Conservation (phyloP, 1,284 basidiomycete genomes). For the Serendipita sp. region DNA sequence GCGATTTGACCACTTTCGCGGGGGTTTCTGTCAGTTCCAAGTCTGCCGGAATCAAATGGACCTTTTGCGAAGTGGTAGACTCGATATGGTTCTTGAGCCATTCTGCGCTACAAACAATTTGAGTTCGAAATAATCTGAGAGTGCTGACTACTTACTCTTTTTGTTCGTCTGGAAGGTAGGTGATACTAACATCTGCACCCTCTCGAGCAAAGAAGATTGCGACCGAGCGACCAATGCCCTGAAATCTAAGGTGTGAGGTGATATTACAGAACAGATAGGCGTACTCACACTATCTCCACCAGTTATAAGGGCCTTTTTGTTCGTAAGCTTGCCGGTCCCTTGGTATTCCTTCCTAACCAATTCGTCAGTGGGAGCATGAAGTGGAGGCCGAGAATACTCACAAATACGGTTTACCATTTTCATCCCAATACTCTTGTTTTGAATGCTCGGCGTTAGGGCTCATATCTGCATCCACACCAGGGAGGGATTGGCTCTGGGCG, state of each 20-base stretch:
- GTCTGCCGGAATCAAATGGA: slow-evolving; percentile 33
- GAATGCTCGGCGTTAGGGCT: slow-evolving; percentile 37
- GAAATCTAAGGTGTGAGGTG: slow-evolving; percentile 28
- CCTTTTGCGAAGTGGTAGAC: slow-evolving; percentile 26
- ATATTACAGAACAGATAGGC: slow-evolving; percentile 17
- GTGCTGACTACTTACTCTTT: slow-evolving; percentile 28
- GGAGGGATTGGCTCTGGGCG: slow-evolving; percentile 29
- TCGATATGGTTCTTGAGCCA: slow-evolving; percentile 35
- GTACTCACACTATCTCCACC: slow-evolving; percentile 11
- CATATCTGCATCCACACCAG: slow-evolving; percentile 34
- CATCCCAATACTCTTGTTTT: slow-evolving; percentile 40
- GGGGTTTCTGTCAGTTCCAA: slow-evolving; percentile 28
- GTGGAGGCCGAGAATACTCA: background rate
- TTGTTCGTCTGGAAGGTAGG: slow-evolving; percentile 46
- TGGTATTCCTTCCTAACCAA: slow-evolving; percentile 27
- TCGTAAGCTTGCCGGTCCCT: slow-evolving; percentile 35
- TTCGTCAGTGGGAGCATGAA: background rate
- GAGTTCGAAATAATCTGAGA: too few relatives aligned
- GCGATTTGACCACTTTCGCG: slow-evolving; percentile 33
- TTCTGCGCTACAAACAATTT: slow-evolving; percentile 19
- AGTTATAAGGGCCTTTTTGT: slow-evolving; percentile 46
- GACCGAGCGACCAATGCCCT: slow-evolving; percentile 48
- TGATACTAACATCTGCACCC: slow-evolving; percentile 50
- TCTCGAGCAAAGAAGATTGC: slow-evolving; percentile 50
- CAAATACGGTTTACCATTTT: slow-evolving; percentile 41